A percentile compares a stretch with the other conserved stretches of the same genome.
Conservation (phyloP, 2,329 filamentous ascomycete species). For the Cryphonectria nitschkei region DNA sequence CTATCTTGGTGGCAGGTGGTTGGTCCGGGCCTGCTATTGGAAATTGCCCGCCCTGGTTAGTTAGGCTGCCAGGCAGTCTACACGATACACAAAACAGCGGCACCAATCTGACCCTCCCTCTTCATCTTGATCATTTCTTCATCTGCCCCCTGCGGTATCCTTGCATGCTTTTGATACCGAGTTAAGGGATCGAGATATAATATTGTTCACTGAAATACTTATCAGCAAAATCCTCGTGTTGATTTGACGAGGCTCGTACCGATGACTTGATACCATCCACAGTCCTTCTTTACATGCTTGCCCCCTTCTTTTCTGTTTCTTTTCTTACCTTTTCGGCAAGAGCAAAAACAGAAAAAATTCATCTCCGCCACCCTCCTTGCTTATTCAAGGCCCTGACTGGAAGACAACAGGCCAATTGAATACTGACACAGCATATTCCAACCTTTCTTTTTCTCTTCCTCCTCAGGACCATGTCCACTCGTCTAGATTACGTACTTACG, state of each 20-base stretch:
- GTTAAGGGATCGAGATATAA: slow-evolving; percentile 1
- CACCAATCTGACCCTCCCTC: neutral
- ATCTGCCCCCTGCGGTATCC: neutral
- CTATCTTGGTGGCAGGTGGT: neutral
- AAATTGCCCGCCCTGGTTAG: slow-evolving; percentile 4
- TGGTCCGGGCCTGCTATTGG: neutral
- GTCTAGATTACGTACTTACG: neutral
- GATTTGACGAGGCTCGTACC: slow-evolving; percentile 11
- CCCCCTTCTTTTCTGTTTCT: neutral
- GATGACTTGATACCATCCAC: neutral
- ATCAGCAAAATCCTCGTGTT: slow-evolving; percentile 17
- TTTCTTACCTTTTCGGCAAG: neutral
- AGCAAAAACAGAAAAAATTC: neutral
- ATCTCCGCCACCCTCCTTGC: neutral
- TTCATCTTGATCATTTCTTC: neutral
- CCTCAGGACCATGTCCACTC: neutral
- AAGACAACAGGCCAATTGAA: neutral
- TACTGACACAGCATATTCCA: neutral
- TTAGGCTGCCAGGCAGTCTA: neutral
- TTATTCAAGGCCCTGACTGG: neutral
- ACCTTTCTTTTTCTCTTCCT: neutral
- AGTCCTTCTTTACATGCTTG: neutral
- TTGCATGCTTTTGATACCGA: neutral
- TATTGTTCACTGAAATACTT: slow-evolving; percentile 10
- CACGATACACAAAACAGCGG: neutral